Evolutionary conservation across 2,329 filamentous ascomycete genomes (phyloP).

Genomic region (Canariomyces notabilis): DNA sequence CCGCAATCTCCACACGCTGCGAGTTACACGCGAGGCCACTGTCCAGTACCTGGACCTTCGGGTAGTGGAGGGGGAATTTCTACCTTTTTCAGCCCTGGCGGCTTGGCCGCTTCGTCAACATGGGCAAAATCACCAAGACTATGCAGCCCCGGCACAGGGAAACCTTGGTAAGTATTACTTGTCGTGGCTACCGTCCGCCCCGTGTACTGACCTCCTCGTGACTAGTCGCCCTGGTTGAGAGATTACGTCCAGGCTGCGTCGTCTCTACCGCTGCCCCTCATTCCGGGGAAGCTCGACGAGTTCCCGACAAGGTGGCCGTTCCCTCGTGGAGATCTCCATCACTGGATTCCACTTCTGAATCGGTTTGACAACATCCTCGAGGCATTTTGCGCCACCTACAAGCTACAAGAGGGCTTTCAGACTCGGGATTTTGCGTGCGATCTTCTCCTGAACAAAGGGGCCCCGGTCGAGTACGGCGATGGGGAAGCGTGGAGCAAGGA

Average conservation of each 20-base stretch:
- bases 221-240: conserved; percentile 79
- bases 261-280: conserved; percentile 64
- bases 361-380: conserved; percentile 88
- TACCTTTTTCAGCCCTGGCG: conserved; percentile 39
- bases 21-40: conserved; percentile 34
- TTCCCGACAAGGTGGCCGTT: conserved; percentile 94
- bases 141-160: conserved; percentile 64
- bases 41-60: conserved; percentile 35
- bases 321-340: conserved; percentile 89
- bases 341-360: conserved; percentile 94
- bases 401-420: conserved; percentile 75
- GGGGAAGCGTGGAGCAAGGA: conserved; percentile 43
- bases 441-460: conserved; percentile 56
- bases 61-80: conserved; percentile 55
- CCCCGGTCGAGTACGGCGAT: conserved; percentile 46
- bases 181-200: neutral
- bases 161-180: conserved; percentile 51
- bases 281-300: conserved; percentile 69
- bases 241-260: conserved; percentile 71
- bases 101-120: conserved; percentile 57
- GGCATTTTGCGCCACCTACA: conserved; percentile 73
- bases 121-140: conserved; percentile 65
- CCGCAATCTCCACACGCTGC: conserved; percentile 13
- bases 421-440: conserved; percentile 65
- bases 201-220: conserved; percentile 26